A percentile compares a stretch with the other conserved stretches of the same genome.
These are phyloP conservation scores for Guadua angustifolia DNA, from an alignment of 176 grass and related monocot genomes.

Conservation along the genomic window DNA sequence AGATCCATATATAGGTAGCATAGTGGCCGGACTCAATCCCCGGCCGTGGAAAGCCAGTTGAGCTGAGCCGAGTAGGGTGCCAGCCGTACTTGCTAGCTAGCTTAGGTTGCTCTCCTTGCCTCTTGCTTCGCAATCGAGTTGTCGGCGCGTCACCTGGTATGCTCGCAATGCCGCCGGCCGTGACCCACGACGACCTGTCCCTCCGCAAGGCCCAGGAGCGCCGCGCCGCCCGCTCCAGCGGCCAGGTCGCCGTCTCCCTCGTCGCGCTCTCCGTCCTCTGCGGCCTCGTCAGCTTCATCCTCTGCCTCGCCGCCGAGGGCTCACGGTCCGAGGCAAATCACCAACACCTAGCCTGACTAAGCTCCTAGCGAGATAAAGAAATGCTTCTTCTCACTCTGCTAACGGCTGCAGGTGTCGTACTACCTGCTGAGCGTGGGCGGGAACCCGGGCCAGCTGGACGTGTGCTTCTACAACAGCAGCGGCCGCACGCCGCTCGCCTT, in stretches of 20 bases:
- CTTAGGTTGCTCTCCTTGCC: background rate
- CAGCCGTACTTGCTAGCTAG: background rate
- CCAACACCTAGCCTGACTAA: background rate
- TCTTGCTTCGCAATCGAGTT: background rate
- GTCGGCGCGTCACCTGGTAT: background rate
- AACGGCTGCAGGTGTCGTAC: conserved; percentile 59
- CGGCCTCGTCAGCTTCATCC: conserved; percentile 75
- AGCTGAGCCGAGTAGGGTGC: background rate
- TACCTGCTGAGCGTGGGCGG: conserved; percentile 66
- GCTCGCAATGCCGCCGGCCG: conserved; percentile 52
- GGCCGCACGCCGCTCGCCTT: conserved; percentile 65
- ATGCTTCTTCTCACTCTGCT: background rate
- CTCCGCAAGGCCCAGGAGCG: conserved; percentile 55
- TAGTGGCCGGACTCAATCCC: too few relatives aligned
- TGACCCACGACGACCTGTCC: conserved; percentile 89
- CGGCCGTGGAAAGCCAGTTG: background rate
- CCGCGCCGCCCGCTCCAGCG: conserved; percentile 44
- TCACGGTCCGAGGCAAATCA: conserved; percentile 67
- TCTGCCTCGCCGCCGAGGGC: conserved; percentile 75
- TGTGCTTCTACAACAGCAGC: conserved; percentile 73
- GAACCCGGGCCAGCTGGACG: conserved; percentile 36
- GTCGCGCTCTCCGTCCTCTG: conserved; percentile 78
- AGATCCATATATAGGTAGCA: too few relatives aligned
- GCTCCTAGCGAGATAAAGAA: background rate
- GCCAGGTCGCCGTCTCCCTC: conserved; percentile 58